Conservation (phyloP, 495 filamentous ascomycete species). For the Penicillium herquei region DNA sequence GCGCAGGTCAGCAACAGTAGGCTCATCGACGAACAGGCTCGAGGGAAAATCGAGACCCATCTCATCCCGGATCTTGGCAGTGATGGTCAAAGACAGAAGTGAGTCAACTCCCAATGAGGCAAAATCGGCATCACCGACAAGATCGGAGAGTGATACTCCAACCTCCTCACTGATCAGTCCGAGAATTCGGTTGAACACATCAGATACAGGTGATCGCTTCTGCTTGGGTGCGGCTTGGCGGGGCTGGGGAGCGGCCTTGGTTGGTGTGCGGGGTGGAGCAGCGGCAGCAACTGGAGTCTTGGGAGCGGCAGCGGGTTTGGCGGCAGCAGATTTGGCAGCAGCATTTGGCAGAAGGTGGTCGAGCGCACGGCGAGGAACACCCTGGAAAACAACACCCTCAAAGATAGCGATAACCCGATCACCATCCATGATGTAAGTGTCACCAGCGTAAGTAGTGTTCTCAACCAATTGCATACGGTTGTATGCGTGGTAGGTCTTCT, state of each 20-base stretch:
- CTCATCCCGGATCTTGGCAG: constrained; percentile 28
- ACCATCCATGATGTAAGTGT: constrained; percentile 37
- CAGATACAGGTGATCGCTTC: constrained; percentile 7
- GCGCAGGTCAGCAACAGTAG: no score
- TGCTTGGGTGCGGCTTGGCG: neutral
- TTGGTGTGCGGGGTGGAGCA: neutral
- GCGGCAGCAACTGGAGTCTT: neutral
- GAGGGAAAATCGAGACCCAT: constrained; percentile 32
- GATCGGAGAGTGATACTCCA: constrained; percentile 1
- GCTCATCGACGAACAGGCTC: no score
- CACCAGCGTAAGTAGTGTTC: constrained; percentile 26
- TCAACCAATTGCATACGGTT: constrained; percentile 31
- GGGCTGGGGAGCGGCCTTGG: neutral
- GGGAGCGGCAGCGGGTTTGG: neutral
- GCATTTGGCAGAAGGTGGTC: constrained; percentile 23
- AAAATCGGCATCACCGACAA: constrained; percentile 9
- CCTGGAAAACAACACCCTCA: constrained; percentile 33
- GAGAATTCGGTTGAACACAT: neutral
- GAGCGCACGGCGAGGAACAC: constrained; percentile 30
- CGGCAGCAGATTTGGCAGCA: neutral
- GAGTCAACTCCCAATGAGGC: constrained; percentile 21
- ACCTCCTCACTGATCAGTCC: constrained; percentile 7
- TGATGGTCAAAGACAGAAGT: constrained; percentile 40
- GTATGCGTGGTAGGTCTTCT: constrained; percentile 34
- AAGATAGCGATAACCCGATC: constrained; percentile 31